These are phyloP conservation scores for Aphanomyces euteiches DNA, from an alignment of 352 stramenopile genomes.

Conservation along the genomic window DNA sequence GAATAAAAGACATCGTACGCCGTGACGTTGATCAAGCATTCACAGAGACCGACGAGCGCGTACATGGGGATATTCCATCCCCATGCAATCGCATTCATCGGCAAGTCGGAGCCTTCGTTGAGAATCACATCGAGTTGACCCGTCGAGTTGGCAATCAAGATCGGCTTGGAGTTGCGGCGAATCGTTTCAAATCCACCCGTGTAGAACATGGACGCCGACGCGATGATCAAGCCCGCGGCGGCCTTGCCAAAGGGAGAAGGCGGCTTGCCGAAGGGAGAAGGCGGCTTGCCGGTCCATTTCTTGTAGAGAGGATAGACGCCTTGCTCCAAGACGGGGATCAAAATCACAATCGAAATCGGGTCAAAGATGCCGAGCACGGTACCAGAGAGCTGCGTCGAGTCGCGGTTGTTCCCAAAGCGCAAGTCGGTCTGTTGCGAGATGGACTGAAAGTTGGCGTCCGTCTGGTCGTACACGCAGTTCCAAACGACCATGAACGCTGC, in stretches of 20 bases:
- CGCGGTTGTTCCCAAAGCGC: slow-evolving; percentile 39
- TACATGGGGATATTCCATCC: slow-evolving; percentile 50
- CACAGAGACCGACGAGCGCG: slow-evolving; percentile 51
- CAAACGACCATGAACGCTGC: slow-evolving; percentile 59
- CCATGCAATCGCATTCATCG: slow-evolving; percentile 64
- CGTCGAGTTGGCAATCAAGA: slow-evolving; percentile 32
- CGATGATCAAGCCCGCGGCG: slow-evolving; percentile 38
- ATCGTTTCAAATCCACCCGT: slow-evolving; percentile 50
- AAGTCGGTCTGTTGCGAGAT: slow-evolving; percentile 68
- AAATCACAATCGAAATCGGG: slow-evolving; percentile 41
- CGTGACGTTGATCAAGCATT: slow-evolving; percentile 64
- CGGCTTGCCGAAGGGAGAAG: slow-evolving; percentile 44
- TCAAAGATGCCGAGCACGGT: slow-evolving; percentile 52
- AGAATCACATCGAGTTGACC: slow-evolving; percentile 32
- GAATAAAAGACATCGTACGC: slow-evolving; percentile 60
- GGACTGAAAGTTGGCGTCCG: slow-evolving; percentile 58
- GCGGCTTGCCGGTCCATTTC: slow-evolving; percentile 40
- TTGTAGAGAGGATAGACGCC: slow-evolving; percentile 45
- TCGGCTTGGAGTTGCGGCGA: slow-evolving; percentile 43
- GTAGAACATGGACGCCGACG: slow-evolving; percentile 44
- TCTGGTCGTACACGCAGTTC: slow-evolving; percentile 61
- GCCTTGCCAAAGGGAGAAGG: slow-evolving; percentile 43
- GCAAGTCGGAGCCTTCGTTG: slow-evolving; percentile 41
- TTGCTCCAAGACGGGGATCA: slow-evolving; percentile 41
- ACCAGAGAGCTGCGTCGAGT: slow-evolving; percentile 52